Evolutionary conservation across 202 grass and related monocot genomes (phyloP), one percentile per base, ranked within the genome.

Genomic region (Eragrostis tef): DNA sequence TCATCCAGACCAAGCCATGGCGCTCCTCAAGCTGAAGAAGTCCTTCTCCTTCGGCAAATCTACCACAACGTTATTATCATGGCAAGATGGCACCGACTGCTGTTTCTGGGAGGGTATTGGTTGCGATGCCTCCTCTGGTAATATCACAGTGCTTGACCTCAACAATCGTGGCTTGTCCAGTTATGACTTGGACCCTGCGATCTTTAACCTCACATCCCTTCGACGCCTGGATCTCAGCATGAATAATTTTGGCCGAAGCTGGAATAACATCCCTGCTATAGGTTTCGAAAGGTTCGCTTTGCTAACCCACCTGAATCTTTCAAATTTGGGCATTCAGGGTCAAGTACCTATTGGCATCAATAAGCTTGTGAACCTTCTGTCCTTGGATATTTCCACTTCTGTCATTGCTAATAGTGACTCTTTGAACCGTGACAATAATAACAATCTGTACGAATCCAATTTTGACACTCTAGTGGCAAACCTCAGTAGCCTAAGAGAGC

Each of bases 141-240:
- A 41, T 20, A 79, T 86, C 53, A 76, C 66, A 0, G 16, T 63
- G 1, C 83, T 91, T 0, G 63, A 88, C 13, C 86, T 88, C n/a
- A 60, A 15, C 59, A 42, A 47, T 0, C 6, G 2, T 15, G 26
- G 19, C 9, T 9, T 83, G 1, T 8, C 2, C 0, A 78, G 83
- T 48, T 0, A 20, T 12, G 39, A 49, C 39, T 72, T 83, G 58
- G 14, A 71, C 1, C 51, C 26, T 17, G 11, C 15, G 0, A 5
- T 91, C 67, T 91, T 91, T 8, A 85, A 9, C 15, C 66, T 91
- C 11, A 50, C 54, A 15, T 80, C 77, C 7, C 85, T 91, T 13
- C 50, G 0, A 0, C 21, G 0, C 0, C 82, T 91, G 0, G 64
- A 85, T 17, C 89, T 91, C 21, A 84, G 85, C 34, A 39, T 59